Evolutionary conservation across 495 filamentous ascomycete species (phyloP).

Genomic region (Daldinia concentrica): DNA sequence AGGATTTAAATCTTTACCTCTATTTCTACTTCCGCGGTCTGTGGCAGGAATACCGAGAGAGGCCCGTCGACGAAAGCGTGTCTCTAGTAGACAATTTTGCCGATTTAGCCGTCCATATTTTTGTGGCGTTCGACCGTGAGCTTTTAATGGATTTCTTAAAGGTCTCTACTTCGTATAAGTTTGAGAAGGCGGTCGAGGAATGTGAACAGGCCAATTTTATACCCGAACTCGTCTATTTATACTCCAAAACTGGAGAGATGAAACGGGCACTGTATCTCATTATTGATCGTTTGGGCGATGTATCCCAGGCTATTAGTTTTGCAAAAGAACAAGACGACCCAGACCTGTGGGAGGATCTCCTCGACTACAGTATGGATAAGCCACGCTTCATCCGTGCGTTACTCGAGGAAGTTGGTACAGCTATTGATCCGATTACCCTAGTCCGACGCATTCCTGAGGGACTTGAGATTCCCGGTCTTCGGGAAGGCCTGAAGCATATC

Average conservation of each 20-base stretch:
- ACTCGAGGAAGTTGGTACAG: constrained; percentile 91
- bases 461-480: constrained; percentile 86
- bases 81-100: constrained; percentile 85
- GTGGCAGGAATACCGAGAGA: constrained; percentile 69
- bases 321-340: constrained; percentile 91
- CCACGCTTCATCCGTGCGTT: constrained; percentile 92
- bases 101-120: constrained; percentile 84
- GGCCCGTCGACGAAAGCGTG: constrained; percentile 66
- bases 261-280: constrained; percentile 91
- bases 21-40: constrained; percentile 91
- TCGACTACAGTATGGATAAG: constrained; percentile 96
- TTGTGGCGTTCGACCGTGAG: constrained; percentile 80
- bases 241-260: constrained; percentile 92
- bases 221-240: constrained; percentile 89
- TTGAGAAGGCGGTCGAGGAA: constrained; percentile 79
- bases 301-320: constrained; percentile 90
- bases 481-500: constrained; percentile 84
- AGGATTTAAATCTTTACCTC: constrained; percentile 71
- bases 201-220: constrained; percentile 83
- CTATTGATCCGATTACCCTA: constrained; percentile 88
- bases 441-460: constrained; percentile 92
- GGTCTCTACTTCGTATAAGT: constrained; percentile 80
- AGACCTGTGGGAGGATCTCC: constrained; percentile 92
- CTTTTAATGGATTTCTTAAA: constrained; percentile 89
- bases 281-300: constrained; percentile 85